phyloP scores from a whole-genome alignment of 2,329 filamentous ascomycete species.

The Aspergillus novofumigatus region DNA sequence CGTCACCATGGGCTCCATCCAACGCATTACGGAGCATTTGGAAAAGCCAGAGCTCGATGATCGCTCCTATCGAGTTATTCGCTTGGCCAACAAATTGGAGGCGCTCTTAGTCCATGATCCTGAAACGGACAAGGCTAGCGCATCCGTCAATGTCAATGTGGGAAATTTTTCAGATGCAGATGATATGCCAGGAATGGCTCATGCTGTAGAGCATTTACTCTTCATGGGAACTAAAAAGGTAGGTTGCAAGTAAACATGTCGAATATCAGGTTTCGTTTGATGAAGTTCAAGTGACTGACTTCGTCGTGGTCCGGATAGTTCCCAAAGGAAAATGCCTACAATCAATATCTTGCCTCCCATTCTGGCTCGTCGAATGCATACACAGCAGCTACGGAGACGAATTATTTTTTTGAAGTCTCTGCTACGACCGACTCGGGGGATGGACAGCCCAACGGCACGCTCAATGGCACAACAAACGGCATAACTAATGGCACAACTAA shows the following conservation, averaged over 20 bases:
- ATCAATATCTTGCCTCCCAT: slow-evolving; percentile 83
- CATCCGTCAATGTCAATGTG: slow-evolving; percentile 90
- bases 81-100: slow-evolving; percentile 81
- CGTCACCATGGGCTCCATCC: slow-evolving; percentile 31
- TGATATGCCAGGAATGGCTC: slow-evolving; percentile 90
- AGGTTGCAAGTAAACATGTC: slow-evolving; percentile 13
- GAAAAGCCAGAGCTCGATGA: slow-evolving; percentile 84
- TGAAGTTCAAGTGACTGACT: neutral
- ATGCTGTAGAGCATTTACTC: slow-evolving; percentile 90
- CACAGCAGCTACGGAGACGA: slow-evolving; percentile 87
- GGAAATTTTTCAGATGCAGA: slow-evolving; percentile 90
- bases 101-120: slow-evolving; percentile 89
- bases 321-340: slow-evolving; percentile 92
- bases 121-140: slow-evolving; percentile 94
- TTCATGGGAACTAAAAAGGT: slow-evolving; percentile 99
- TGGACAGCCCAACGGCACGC: slow-evolving; percentile 21
- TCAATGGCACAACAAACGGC: slow-evolving; percentile 21
- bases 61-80: slow-evolving; percentile 80
- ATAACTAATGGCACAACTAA: slow-evolving; percentile 20
- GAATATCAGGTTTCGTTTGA: neutral
- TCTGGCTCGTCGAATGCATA: slow-evolving; percentile 94
- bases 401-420: slow-evolving; percentile 95
- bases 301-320: slow-evolving; percentile 51
- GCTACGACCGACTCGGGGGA: slow-evolving; percentile 59
- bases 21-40: slow-evolving; percentile 62